phyloP scores from a whole-genome alignment of 495 filamentous ascomycete species.

The Penicillium paradoxum region DNA sequence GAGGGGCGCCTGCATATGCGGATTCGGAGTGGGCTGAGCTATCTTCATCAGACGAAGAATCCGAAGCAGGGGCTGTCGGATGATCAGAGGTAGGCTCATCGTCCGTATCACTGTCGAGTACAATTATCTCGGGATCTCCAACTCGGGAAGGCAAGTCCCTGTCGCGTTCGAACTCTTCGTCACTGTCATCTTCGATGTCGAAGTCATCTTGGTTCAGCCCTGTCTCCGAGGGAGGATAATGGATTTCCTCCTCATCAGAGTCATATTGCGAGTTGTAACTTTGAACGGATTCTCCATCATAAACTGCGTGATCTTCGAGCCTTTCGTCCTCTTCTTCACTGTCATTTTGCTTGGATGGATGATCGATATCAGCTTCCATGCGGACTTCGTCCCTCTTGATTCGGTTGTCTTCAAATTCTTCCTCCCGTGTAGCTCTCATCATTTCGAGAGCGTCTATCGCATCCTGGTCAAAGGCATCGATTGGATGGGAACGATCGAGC shows the following conservation, averaged over 20 bases:
- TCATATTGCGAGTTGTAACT: conserved; percentile 3
- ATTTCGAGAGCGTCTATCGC: background rate
- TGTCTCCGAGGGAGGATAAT: background rate
- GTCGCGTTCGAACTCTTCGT: conserved; percentile 6
- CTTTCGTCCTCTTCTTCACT: conserved; percentile 6
- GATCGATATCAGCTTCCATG: background rate
- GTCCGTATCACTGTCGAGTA: conserved; percentile 41
- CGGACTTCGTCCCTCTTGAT: background rate
- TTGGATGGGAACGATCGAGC: background rate
- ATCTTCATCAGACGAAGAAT: background rate
- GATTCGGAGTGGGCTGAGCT: background rate
- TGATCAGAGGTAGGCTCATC: conserved; percentile 27
- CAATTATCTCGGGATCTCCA: conserved; percentile 32
- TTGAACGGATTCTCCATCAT: conserved; percentile 2
- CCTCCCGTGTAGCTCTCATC: background rate
- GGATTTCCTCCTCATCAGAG: background rate
- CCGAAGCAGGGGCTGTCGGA: background rate
- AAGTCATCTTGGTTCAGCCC: conserved; percentile 14
- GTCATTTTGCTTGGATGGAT: background rate
- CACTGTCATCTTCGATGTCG: conserved; percentile 4
- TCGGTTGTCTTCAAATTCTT: background rate
- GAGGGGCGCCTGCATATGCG: background rate
- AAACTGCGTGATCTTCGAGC: background rate
- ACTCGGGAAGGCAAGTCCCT: background rate
- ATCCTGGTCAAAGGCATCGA: background rate